Evolutionary conservation across 257 asterid species (phyloP).

Genomic region (Fraxinus americana): DNA sequence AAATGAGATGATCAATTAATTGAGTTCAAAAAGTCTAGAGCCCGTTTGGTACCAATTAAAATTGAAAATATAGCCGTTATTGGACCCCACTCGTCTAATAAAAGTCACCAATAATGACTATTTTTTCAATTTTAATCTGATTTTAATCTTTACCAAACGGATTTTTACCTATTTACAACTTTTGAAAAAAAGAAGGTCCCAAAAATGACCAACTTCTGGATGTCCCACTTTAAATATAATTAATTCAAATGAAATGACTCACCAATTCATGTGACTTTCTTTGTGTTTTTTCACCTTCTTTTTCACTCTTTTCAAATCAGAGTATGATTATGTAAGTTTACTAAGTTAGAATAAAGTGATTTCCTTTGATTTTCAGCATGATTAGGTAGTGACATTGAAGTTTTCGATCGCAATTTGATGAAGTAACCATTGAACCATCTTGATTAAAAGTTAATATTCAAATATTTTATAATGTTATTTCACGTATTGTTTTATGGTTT

Average conservation of each 20-base stretch:
- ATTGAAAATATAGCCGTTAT: no score
- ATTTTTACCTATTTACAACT: no score
- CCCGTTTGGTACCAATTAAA: no score
- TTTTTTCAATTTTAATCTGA: no score
- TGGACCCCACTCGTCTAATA: no score
- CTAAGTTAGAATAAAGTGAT: slow-evolving; percentile 4
- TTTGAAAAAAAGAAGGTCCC: no score
- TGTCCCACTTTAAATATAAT: not conserved
- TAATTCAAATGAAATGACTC: slow-evolving; percentile 5
- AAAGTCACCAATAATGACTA: no score
- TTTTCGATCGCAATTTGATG: not conserved
- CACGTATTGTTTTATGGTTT: not conserved
- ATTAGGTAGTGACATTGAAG: not conserved
- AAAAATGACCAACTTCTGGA: not conserved
- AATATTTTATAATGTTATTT: no score
- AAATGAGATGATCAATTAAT: not conserved
- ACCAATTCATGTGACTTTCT: slow-evolving; percentile 14
- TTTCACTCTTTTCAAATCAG: slow-evolving; percentile 13
- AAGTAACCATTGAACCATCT: not conserved
- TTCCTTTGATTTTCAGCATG: not conserved
- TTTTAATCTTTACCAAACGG: no score
- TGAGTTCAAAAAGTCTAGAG: no score
- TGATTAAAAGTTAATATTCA: not conserved
- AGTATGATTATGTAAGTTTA: slow-evolving; percentile 30
- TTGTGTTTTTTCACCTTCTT: not conserved